A percentile compares a stretch with the other conserved stretches of the same genome.
Evolutionary conservation across 2,329 filamentous ascomycete genomes (phyloP).

Genomic region (Ceratocystis alfenasii): DNA sequence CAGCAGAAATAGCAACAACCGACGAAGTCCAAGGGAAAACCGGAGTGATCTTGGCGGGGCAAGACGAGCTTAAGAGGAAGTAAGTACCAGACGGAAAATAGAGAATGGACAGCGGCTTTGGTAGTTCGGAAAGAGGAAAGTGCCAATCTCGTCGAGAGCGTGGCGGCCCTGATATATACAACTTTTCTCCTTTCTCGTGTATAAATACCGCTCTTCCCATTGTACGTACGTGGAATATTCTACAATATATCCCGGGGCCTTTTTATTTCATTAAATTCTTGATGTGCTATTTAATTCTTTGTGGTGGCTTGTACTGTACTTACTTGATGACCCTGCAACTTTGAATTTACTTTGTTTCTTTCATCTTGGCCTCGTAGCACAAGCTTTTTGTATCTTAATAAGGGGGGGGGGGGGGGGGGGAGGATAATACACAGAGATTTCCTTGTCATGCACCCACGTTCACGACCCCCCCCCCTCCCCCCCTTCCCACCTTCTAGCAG

Average conservation of each 20-base stretch:
- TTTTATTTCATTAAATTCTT: not conserved
- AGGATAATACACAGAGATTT: too few relatives aligned
- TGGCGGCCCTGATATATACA: slow-evolving; percentile 7
- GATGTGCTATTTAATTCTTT: too few relatives aligned
- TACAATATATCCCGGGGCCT: not conserved
- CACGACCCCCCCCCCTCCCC: not conserved
- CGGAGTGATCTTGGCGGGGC: not conserved
- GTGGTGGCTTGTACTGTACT: too few relatives aligned
- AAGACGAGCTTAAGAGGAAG: not conserved
- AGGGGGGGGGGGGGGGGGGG: too few relatives aligned
- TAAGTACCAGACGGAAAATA: not conserved
- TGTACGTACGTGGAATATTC: not conserved
- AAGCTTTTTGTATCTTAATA: not conserved
- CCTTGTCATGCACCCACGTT: too few relatives aligned
- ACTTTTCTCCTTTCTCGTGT: not conserved
- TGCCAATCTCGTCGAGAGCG: not conserved
- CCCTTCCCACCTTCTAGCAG: not conserved
- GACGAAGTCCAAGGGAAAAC: not conserved
- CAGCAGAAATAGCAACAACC: not conserved
- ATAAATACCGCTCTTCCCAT: not conserved
- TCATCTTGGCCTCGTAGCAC: not conserved
- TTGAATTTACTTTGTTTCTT: not conserved
- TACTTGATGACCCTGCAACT: not conserved
- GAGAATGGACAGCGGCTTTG: not conserved
- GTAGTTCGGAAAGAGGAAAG: not conserved